phyloP scores from a whole-genome alignment of 805 yeast genomes.

The Komagataella pseudopastoris region DNA sequence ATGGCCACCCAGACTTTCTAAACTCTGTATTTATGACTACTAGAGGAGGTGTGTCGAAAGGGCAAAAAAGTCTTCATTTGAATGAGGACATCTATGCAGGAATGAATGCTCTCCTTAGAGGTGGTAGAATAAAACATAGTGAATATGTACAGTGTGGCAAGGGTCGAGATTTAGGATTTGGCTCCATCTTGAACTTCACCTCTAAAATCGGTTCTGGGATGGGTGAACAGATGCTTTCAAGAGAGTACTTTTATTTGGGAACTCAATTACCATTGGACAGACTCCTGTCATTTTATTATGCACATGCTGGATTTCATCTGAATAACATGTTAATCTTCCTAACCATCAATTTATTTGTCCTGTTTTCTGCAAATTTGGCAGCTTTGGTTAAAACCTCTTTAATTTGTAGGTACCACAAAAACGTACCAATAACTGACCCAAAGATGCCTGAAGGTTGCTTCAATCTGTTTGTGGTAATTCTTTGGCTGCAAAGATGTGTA shows the following conservation, averaged over 20 bases:
- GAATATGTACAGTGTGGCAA: slow-evolving; percentile 96
- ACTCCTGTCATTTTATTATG: slow-evolving; percentile 86
- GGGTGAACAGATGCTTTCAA: slow-evolving; percentile 91
- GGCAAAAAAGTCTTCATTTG: slow-evolving; percentile 84
- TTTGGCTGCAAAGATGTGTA: slow-evolving; percentile 84
- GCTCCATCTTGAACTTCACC: slow-evolving; percentile 84
- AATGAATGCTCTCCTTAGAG: slow-evolving; percentile 77
- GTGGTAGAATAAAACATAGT: slow-evolving; percentile 90
- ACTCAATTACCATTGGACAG: slow-evolving; percentile 82
- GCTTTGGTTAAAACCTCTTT: slow-evolving; percentile 64
- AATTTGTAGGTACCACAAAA: slow-evolving; percentile 49
- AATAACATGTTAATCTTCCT: slow-evolving; percentile 80
- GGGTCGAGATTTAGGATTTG: slow-evolving; percentile 90
- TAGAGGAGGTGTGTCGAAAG: slow-evolving; percentile 91
- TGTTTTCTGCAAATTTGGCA: slow-evolving; percentile 69
- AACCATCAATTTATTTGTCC: slow-evolving; percentile 75
- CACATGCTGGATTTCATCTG: slow-evolving; percentile 93
- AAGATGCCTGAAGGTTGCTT: slow-evolving; percentile 76
- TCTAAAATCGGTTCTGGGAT: slow-evolving; percentile 96
- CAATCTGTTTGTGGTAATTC: slow-evolving; percentile 66
- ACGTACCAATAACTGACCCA: slow-evolving; percentile 60
- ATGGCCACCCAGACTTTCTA: slow-evolving; percentile 93
- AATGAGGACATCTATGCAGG: slow-evolving; percentile 97
- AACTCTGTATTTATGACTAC: slow-evolving; percentile 89
- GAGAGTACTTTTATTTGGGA: slow-evolving; percentile 87